These are phyloP conservation scores for Coelastrella sp. DNA, from an alignment of 139 green algal species.

Conservation along the genomic window DNA sequence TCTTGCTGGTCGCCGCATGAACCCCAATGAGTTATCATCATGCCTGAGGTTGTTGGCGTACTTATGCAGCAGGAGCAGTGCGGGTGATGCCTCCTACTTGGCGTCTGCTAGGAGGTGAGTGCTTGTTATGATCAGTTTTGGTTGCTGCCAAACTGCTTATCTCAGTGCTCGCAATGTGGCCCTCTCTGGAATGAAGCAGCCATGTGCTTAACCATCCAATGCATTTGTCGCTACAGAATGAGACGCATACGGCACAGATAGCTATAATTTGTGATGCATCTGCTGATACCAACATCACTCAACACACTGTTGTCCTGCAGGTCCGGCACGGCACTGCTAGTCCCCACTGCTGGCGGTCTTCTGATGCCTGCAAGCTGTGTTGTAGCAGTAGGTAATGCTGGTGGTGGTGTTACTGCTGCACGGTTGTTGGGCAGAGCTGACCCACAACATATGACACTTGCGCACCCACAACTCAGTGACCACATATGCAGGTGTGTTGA, in stretches of 20 bases:
- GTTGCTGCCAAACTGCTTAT: background rate
- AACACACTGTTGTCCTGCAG: background rate
- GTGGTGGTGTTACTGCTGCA: conserved; percentile 20
- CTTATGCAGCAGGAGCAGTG: conserved; percentile 15
- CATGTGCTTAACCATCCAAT: too few species aligned
- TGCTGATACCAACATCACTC: too few species aligned
- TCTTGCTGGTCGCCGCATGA: conserved; percentile 37
- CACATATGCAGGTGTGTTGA: conserved; percentile 38
- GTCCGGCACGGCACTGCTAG: conserved; percentile 8
- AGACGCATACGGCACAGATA: too few species aligned
- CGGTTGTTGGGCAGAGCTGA: conserved; percentile 69
- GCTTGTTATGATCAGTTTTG: too few species aligned
- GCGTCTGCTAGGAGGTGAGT: background rate
- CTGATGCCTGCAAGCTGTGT: conserved; percentile 20
- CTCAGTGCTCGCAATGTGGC: too few species aligned
- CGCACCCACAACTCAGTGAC: conserved; percentile 56
- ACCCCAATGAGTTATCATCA: conserved; percentile 44
- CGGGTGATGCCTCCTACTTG: conserved; percentile 18
- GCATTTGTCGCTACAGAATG: too few species aligned
- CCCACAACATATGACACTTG: conserved; percentile 52
- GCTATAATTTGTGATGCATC: too few species aligned
- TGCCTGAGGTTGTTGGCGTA: conserved; percentile 29
- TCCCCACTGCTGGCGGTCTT: conserved; percentile 15
- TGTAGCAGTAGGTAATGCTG: conserved; percentile 17
- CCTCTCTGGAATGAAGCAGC: too few species aligned